Percentiles rank a stretch among this genome's conserved stretches.
Conservation (phyloP, 352 stramenopile species). For the Aphanomyces euteiches region DNA sequence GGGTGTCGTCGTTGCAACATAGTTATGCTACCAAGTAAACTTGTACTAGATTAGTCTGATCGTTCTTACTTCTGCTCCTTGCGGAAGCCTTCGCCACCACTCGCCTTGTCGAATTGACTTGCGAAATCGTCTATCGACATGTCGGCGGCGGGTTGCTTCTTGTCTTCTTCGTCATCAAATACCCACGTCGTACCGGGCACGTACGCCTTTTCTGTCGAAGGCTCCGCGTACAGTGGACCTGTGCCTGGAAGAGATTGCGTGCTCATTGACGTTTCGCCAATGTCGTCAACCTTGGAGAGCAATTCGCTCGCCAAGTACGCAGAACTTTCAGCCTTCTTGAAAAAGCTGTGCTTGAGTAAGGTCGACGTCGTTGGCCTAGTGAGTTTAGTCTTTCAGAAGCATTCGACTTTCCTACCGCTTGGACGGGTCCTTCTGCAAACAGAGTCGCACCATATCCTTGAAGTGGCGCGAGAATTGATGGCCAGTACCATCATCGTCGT, state of each 20-base stretch:
- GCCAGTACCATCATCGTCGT: constrained; percentile 81
- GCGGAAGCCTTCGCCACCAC: constrained; percentile 78
- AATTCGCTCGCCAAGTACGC: constrained; percentile 60
- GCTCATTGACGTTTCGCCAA: constrained; percentile 86
- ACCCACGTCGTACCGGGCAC: constrained; percentile 86
- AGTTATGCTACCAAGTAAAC: background rate
- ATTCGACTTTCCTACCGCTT: constrained; percentile 52
- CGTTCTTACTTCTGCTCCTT: constrained; percentile 41
- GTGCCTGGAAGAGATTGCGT: constrained; percentile 69
- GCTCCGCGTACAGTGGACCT: constrained; percentile 77
- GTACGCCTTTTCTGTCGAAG: constrained; percentile 74
- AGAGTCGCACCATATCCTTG: constrained; percentile 87
- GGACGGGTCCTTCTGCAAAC: constrained; percentile 81
- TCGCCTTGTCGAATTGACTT: constrained; percentile 84
- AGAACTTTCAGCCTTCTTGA: constrained; percentile 81
- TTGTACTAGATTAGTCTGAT: background rate
- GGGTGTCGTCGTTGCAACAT: background rate
- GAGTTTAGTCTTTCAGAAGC: background rate
- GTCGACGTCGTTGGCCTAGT: constrained; percentile 69
- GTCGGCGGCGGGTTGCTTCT: constrained; percentile 36
- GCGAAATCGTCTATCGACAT: constrained; percentile 56
- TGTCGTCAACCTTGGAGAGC: constrained; percentile 78
- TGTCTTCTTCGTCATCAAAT: constrained; percentile 78
- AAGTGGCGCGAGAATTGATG: constrained; percentile 84
- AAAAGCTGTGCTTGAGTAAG: constrained; percentile 86